These are phyloP conservation scores for Polytrichum formosum DNA, from an alignment of 225 moss, liverwort and hornwort genomes.

Conservation along the genomic window DNA sequence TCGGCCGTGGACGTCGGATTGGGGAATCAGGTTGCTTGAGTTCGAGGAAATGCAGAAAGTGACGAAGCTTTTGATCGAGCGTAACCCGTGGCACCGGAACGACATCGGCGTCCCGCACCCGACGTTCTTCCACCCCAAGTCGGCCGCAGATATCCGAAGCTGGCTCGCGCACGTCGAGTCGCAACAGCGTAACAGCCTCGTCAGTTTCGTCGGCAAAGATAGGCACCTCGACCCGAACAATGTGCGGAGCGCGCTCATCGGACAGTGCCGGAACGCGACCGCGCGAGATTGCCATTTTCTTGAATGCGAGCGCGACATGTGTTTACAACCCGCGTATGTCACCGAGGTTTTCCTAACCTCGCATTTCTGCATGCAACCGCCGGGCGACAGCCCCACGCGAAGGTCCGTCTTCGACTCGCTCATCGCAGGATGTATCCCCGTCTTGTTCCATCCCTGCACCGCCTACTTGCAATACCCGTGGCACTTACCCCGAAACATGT, in stretches of 20 bases:
- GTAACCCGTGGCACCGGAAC: slow-evolving; percentile 84
- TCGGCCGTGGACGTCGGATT: slow-evolving; percentile 36
- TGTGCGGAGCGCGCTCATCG: slow-evolving; percentile 67
- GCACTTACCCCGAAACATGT: slow-evolving; percentile 70
- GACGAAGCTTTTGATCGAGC: slow-evolving; percentile 82
- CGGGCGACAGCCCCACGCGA: slow-evolving; percentile 81
- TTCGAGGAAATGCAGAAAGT: slow-evolving; percentile 59
- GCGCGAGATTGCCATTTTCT: slow-evolving; percentile 51
- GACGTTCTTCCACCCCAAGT: slow-evolving; percentile 86
- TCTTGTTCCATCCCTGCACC: slow-evolving; percentile 83
- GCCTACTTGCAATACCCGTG: slow-evolving; percentile 92
- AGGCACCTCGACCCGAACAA: slow-evolving; percentile 67
- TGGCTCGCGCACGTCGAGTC: slow-evolving; percentile 54
- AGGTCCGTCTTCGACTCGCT: slow-evolving; percentile 86
- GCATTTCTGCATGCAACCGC: slow-evolving; percentile 90
- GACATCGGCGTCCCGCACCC: slow-evolving; percentile 90
- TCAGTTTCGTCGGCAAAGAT: slow-evolving; percentile 94
- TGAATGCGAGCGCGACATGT: slow-evolving; percentile 63
- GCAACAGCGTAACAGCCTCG: slow-evolving; percentile 52
- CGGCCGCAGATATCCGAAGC: slow-evolving; percentile 54
- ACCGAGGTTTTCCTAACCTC: slow-evolving; percentile 74
- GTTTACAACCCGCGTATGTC: slow-evolving; percentile 58
- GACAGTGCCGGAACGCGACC: slow-evolving; percentile 61
- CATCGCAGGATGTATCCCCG: slow-evolving; percentile 86
- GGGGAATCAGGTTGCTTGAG: slow-evolving; percentile 76